A percentile compares a stretch with the other conserved stretches of the same genome.
phyloP scores from a whole-genome alignment of 306 rosid genomes.

The Sechiopsis laciniata region DNA sequence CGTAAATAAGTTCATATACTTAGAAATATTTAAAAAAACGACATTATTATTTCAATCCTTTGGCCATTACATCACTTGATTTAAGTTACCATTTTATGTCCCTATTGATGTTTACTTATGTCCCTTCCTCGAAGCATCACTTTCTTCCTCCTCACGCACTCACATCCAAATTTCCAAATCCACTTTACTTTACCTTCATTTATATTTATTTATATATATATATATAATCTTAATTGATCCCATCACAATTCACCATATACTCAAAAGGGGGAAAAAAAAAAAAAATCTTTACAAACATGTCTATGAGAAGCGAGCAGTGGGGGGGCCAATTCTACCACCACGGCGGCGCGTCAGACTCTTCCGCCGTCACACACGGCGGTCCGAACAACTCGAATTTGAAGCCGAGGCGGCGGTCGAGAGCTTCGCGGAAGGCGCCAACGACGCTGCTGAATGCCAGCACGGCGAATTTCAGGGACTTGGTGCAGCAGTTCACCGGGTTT shows the following conservation, averaged over 20 bases:
- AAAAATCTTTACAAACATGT: background rate
- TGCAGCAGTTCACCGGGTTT: conserved; percentile 79
- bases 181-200: too few species aligned
- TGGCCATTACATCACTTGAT: background rate
- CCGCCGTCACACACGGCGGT: conserved; percentile 1
- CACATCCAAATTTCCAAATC: background rate
- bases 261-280: too few species aligned
- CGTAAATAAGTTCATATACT: too few species aligned
- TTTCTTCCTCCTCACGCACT: conserved; percentile 29
- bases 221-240: background rate
- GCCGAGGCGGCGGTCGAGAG: conserved; percentile 45
- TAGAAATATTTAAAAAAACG: too few species aligned
- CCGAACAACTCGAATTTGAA: conserved; percentile 33
- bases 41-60: too few species aligned
- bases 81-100: background rate
- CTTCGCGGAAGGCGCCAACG: conserved; percentile 59
- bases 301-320: conserved; percentile 34
- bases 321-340: conserved; percentile 42
- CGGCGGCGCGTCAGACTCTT: conserved; percentile 17
- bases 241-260: background rate
- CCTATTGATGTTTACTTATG: conserved; percentile 20
- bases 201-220: too few species aligned
- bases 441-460: conserved; percentile 65
- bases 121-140: conserved; percentile 49
- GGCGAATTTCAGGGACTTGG: conserved; percentile 62